These are phyloP conservation scores for Vitis vinifera DNA, from an alignment of 164 flowering plant species.

Conservation along the genomic window ASM3070453v1 NC_081809.1:11476001-11476500, in stretches of 20 bases:
- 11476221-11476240: no score
- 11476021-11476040: slow-evolving; percentile 91
- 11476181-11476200: neutral
- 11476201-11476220: neutral
- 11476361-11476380: no score
- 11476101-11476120: slow-evolving; percentile 86
- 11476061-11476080: slow-evolving; percentile 62
- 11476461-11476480: no score
- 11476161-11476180: slow-evolving; percentile 2
- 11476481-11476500: no score
- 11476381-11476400: no score
- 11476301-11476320: no score
- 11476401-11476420: no score
- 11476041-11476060: slow-evolving; percentile 58
- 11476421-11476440: no score
- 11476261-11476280: neutral
- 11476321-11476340: no score
- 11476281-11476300: no score
- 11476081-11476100: slow-evolving; percentile 57
- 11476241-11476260: neutral
- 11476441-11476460: no score
- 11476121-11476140: slow-evolving; percentile 83
- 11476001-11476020: slow-evolving; percentile 91
- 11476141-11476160: slow-evolving; percentile 42
- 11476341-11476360: no score